These are phyloP conservation scores for Yamadazyma pseudoaaseri DNA, from an alignment of 1,139 yeast species.

Conservation along the genomic window DNA sequence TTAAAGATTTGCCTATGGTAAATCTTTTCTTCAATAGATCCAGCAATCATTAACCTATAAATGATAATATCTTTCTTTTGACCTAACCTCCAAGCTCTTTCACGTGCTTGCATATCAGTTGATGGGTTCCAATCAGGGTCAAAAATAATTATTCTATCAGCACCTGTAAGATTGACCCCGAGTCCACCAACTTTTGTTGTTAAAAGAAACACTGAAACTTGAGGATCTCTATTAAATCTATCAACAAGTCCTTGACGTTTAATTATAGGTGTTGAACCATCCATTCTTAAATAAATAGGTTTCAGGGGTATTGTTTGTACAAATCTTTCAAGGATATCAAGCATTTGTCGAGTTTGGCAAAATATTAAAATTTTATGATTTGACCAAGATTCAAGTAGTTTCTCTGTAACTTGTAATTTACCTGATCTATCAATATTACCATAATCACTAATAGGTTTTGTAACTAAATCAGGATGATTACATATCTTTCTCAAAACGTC, in stretches of 20 bases:
- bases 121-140: conserved; percentile 99
- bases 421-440: conserved; percentile 80
- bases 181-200: conserved; percentile 96
- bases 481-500: conserved; percentile 89
- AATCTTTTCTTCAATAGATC: conserved; percentile 94
- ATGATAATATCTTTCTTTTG: conserved; percentile 93
- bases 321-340: conserved; percentile 75
- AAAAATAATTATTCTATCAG: conserved; percentile 87
- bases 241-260: conserved; percentile 80
- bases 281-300: conserved; percentile 77
- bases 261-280: conserved; percentile 84
- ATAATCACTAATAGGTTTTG: conserved; percentile 31
- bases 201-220: conserved; percentile 65
- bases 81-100: conserved; percentile 96
- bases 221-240: conserved; percentile 61
- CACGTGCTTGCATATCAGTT: conserved; percentile 95
- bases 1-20: conserved; percentile 96
- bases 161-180: conserved; percentile 93
- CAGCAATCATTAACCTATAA: conserved; percentile 89
- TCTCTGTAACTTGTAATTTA: conserved; percentile 84
- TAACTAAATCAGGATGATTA: conserved; percentile 88
- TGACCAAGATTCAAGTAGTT: conserved; percentile 79
- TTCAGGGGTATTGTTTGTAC: conserved; percentile 9
- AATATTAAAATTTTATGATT: conserved; percentile 79
- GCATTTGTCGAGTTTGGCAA: conserved; percentile 93